Percentiles rank a stretch among this genome's conserved stretches.
Evolutionary conservation across 2,329 filamentous ascomycete species (phyloP).

Genomic region (Talaromyces pinophilus): DNA sequence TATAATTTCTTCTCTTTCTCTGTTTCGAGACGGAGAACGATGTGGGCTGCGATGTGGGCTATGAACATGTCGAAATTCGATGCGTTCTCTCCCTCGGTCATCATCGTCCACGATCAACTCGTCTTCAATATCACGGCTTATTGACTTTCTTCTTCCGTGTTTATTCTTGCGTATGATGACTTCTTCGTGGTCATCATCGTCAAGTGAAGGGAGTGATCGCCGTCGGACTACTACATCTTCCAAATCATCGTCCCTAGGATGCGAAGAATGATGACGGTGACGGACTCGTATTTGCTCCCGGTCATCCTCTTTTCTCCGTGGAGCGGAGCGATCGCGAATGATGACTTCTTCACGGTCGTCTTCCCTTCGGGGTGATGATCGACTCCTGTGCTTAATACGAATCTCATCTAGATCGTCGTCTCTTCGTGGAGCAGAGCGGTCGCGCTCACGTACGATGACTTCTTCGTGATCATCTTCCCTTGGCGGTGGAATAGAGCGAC

Average conservation of each 20-base stretch:
- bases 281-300: slow-evolving; percentile 17
- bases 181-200: slow-evolving; percentile 18
- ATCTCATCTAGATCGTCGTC: slow-evolving; percentile 16
- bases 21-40: slow-evolving; percentile 4
- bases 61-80: slow-evolving; percentile 18
- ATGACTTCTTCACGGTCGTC: slow-evolving; percentile 13
- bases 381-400: slow-evolving; percentile 5
- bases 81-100: slow-evolving; percentile 7
- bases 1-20: slow-evolving; percentile 37
- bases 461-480: slow-evolving; percentile 18
- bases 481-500: slow-evolving; percentile 17
- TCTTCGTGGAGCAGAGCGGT: slow-evolving; percentile 19
- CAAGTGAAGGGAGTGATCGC: slow-evolving; percentile 2
- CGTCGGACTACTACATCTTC: slow-evolving; percentile 13
- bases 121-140: slow-evolving; percentile 10
- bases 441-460: slow-evolving; percentile 12
- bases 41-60: slow-evolving; percentile 14
- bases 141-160: slow-evolving; percentile 7
- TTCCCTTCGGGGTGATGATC: neutral
- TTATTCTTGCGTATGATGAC: slow-evolving; percentile 13
- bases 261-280: slow-evolving; percentile 12
- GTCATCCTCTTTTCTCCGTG: slow-evolving; percentile 12
- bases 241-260: slow-evolving; percentile 3
- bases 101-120: slow-evolving; percentile 15
- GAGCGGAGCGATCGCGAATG: slow-evolving; percentile 14